Evolutionary conservation across 2,329 filamentous ascomycete species (phyloP).

Genomic region (Phialophora tarda): DNA sequence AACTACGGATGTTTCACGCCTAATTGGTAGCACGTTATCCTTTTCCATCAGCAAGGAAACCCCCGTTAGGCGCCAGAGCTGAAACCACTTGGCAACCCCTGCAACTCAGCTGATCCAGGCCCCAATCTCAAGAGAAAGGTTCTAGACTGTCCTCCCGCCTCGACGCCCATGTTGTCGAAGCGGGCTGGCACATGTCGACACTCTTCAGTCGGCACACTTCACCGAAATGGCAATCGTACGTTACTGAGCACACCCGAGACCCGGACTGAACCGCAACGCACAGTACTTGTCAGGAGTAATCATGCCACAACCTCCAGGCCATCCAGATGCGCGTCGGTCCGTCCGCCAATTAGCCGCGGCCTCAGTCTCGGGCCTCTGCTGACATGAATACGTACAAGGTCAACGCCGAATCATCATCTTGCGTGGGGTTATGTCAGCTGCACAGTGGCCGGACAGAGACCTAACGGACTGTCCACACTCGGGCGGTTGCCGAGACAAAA

Average conservation of each 20-base stretch:
- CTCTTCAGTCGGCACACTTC: background rate
- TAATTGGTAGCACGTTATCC: background rate
- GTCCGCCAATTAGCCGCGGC: conserved; percentile 5
- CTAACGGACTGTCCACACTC: background rate
- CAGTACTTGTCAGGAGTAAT: conserved; percentile 4
- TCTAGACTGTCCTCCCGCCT: conserved; percentile 7
- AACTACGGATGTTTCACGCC: background rate
- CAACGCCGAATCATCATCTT: background rate
- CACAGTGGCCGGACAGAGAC: conserved; percentile 3
- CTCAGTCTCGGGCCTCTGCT: conserved; percentile 5
- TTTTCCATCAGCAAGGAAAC: background rate
- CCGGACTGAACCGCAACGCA: conserved; percentile 3
- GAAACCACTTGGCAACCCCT: conserved; percentile 1
- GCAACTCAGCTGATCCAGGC: conserved; percentile 20
- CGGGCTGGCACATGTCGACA: background rate
- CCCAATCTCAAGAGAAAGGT: background rate
- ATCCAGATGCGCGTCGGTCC: conserved; percentile 11
- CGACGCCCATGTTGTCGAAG: background rate
- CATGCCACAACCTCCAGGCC: conserved; percentile 6
- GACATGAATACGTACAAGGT: conserved; percentile 1
- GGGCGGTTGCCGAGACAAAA: conserved; percentile 2
- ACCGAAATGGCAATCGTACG: conserved; percentile 1
- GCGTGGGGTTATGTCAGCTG: conserved; percentile 16
- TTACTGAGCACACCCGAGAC: background rate
- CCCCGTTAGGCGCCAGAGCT: conserved; percentile 2